A percentile compares a stretch with the other conserved stretches of the same genome.
These are phyloP conservation scores for Chrysoporthe puriensis DNA, from an alignment of 2,329 filamentous ascomycete genomes.

Conservation along the genomic window DNA sequence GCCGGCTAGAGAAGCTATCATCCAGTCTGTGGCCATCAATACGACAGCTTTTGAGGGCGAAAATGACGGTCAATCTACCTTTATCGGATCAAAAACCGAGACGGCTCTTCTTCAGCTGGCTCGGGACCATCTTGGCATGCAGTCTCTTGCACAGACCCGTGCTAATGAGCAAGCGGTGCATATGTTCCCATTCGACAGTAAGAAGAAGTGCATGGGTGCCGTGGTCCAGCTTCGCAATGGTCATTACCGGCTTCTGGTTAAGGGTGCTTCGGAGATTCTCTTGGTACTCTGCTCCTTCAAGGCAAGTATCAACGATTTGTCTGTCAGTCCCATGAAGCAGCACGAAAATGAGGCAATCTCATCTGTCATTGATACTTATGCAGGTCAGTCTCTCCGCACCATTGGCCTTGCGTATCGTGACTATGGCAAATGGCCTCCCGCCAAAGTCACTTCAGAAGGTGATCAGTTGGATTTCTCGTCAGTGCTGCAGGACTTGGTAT, in stretches of 20 bases:
- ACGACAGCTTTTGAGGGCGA: slow-evolving; percentile 60
- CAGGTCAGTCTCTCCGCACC: slow-evolving; percentile 53
- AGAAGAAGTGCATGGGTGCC: slow-evolving; percentile 60
- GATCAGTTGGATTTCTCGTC: slow-evolving; percentile 64
- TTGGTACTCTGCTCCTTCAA: slow-evolving; percentile 50
- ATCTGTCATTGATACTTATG: slow-evolving; percentile 61
- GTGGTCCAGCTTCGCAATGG: slow-evolving; percentile 51
- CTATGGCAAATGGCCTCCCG: slow-evolving; percentile 70
- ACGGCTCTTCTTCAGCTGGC: slow-evolving; percentile 57
- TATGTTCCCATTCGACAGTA: slow-evolving; percentile 58
- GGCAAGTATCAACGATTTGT: slow-evolving; percentile 55
- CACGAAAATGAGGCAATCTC: slow-evolving; percentile 47
- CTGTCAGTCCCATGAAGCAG: slow-evolving; percentile 2
- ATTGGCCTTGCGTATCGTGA: slow-evolving; percentile 73
- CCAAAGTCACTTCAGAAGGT: slow-evolving; percentile 62
- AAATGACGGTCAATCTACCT: slow-evolving; percentile 48
- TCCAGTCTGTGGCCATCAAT: slow-evolving; percentile 57
- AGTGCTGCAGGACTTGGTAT: slow-evolving; percentile 66
- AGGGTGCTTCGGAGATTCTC: slow-evolving; percentile 62
- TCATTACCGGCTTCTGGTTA: slow-evolving; percentile 53
- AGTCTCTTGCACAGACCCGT: slow-evolving; percentile 49
- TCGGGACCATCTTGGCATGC: slow-evolving; percentile 54
- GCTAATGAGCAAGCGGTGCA: slow-evolving; percentile 51
- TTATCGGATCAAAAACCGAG: slow-evolving; percentile 61
- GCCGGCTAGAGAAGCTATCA: slow-evolving; percentile 40